phyloP scores from a whole-genome alignment of 83 land plant genomes.

The Larix sibirica region DNA sequence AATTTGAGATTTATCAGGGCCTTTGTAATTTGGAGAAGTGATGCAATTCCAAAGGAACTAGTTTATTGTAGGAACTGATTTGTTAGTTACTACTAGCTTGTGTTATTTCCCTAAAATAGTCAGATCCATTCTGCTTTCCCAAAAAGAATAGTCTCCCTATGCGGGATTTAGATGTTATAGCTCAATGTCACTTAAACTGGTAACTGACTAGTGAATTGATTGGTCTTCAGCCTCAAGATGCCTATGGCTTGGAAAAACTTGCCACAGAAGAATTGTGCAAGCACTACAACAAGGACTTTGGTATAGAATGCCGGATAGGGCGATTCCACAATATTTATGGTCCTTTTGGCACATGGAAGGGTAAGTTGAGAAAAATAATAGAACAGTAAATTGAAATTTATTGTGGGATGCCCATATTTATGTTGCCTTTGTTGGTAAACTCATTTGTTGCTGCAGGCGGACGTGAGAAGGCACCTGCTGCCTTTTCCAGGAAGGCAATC shows the following conservation, averaged over 20 bases:
- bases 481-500: conserved; percentile 91
- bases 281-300: conserved; percentile 93
- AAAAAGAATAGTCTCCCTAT: too few relatives aligned
- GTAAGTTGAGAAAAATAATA: conserved; percentile 24
- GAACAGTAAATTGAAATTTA: not conserved
- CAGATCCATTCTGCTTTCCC: not conserved
- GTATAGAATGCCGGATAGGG: conserved; percentile 91
- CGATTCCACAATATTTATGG: conserved; percentile 97
- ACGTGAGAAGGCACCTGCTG: conserved; percentile 99
- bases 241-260: conserved; percentile 92
- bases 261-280: conserved; percentile 95
- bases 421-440: not conserved
- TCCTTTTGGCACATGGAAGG: conserved; percentile 97
- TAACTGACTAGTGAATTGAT: not conserved
- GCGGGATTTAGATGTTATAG: too few relatives aligned
- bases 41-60: not conserved
- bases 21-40: not conserved
- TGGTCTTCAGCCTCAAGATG: conserved; percentile 93
- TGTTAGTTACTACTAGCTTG: not conserved
- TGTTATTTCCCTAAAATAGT: not conserved
- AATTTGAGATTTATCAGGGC: too few relatives aligned
- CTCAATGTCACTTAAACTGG: too few relatives aligned
- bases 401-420: not conserved
- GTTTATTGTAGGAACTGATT: not conserved
- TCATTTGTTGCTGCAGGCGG: conserved; percentile 63